Evolutionary conservation across 2,329 filamentous ascomycete species (phyloP).

Genomic region (Pseudogymnoascus verrucosus): DNA sequence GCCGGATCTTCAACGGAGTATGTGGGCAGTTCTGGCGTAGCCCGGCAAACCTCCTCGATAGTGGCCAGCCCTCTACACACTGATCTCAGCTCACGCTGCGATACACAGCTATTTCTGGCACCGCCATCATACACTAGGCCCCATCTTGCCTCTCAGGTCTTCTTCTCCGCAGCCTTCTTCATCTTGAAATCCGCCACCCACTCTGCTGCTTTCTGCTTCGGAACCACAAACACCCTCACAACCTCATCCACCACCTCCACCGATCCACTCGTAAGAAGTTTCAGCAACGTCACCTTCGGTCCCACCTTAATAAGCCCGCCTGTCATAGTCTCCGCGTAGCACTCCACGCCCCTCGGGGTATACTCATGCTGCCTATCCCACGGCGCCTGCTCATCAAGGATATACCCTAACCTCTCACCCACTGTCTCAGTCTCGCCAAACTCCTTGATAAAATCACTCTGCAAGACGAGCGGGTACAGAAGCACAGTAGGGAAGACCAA

Average conservation of each 20-base stretch:
- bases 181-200: slow-evolving; percentile 84
- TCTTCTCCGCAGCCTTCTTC: slow-evolving; percentile 50
- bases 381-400: slow-evolving; percentile 63
- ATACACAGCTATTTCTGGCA: neutral
- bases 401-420: slow-evolving; percentile 71
- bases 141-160: slow-evolving; percentile 2
- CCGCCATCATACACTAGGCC: neutral
- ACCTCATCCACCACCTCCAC: slow-evolving; percentile 84
- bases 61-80: neutral
- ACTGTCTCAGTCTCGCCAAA: slow-evolving; percentile 72
- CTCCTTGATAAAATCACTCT: slow-evolving; percentile 86
- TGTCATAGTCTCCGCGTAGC: slow-evolving; percentile 74
- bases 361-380: slow-evolving; percentile 74
- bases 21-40: neutral
- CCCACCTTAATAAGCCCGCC: slow-evolving; percentile 85
- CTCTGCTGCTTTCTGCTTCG: slow-evolving; percentile 55
- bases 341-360: slow-evolving; percentile 59
- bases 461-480: slow-evolving; percentile 72
- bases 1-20: neutral
- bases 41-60: neutral
- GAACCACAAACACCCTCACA: slow-evolving; percentile 75
- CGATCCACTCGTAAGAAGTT: slow-evolving; percentile 66
- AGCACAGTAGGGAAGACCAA: slow-evolving; percentile 73
- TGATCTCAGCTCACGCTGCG: neutral
- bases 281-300: slow-evolving; percentile 70